phyloP scores from a whole-genome alignment of 2,329 filamentous ascomycete genomes.

The Colletotrichum liaoningense region DNA sequence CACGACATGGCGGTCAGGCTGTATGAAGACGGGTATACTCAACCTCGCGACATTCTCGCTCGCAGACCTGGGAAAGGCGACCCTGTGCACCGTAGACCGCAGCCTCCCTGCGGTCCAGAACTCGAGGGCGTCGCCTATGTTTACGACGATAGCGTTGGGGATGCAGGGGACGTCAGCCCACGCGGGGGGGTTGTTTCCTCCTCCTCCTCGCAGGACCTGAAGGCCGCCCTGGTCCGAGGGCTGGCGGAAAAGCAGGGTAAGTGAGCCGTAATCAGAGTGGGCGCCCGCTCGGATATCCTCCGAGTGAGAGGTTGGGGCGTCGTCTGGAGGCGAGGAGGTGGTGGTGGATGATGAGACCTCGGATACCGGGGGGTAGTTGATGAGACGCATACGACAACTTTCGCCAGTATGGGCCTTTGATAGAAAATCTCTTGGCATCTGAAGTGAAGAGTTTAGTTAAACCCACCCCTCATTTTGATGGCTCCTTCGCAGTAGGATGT shows the following conservation, averaged over 20 bases:
- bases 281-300: conserved; percentile 86
- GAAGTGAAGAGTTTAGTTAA: not conserved
- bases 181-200: conserved; percentile 45
- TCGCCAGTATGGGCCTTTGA: conserved; percentile 59
- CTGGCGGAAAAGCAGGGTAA: conserved; percentile 82
- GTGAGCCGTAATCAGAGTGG: conserved; percentile 85
- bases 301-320: conserved; percentile 45
- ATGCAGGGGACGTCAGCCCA: conserved; percentile 56
- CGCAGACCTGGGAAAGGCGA: conserved; percentile 70
- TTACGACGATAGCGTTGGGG: conserved; percentile 73
- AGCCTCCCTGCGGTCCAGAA: conserved; percentile 94
- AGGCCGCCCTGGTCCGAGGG: conserved; percentile 83
- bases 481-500: not conserved
- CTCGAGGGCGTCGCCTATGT: conserved; percentile 76
- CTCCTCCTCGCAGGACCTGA: conserved; percentile 73
- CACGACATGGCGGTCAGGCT: conserved; percentile 33
- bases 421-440: conserved; percentile 62
- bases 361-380: conserved; percentile 76
- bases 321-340: conserved; percentile 43
- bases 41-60: conserved; percentile 33
- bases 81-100: conserved; percentile 88
- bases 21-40: conserved; percentile 36
- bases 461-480: not conserved
- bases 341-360: conserved; percentile 66
- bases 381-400: conserved; percentile 54